Percentiles rank a stretch among this genome's conserved stretches.
Evolutionary conservation across 2,329 filamentous ascomycete species (phyloP).

Genomic region (Colletotrichum echinochloae): DNA sequence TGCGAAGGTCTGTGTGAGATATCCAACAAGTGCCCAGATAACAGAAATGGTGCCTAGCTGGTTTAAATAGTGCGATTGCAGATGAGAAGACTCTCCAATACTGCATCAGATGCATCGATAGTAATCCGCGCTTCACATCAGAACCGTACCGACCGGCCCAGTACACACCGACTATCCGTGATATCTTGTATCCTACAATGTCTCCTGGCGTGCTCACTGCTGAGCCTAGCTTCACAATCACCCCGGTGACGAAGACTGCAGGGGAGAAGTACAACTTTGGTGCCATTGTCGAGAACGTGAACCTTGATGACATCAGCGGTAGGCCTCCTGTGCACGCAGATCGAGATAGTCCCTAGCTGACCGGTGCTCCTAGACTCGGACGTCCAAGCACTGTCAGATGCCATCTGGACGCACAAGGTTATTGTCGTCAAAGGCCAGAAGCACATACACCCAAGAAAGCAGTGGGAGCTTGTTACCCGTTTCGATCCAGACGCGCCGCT

Average conservation of each 20-base stretch:
- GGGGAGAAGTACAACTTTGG: constrained; percentile 54
- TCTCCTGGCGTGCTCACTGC: constrained; percentile 2
- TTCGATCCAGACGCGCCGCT: constrained; percentile 56
- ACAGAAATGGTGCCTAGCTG: not conserved
- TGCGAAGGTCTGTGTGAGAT: not conserved
- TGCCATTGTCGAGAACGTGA: constrained; percentile 51
- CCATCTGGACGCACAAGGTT: constrained; percentile 59
- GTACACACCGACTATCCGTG: not conserved
- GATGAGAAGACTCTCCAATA: not conserved
- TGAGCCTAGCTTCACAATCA: constrained; percentile 15
- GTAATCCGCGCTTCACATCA: not conserved
- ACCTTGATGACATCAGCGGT: constrained; percentile 53
- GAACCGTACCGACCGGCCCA: not conserved
- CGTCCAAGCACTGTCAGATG: constrained; percentile 52
- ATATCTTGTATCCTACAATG: not conserved
- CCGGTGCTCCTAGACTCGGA: constrained; percentile 47
- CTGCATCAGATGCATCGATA: not conserved
- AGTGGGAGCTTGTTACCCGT: constrained; percentile 58
- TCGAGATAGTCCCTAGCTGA: not conserved
- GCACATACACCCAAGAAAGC: constrained; percentile 54
- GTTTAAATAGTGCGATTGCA: not conserved
- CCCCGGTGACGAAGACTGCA: constrained; percentile 43
- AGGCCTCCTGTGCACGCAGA: constrained; percentile 9
- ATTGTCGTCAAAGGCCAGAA: constrained; percentile 57
- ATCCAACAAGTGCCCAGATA: not conserved